Percentiles rank a stretch among this genome's conserved stretches.
Evolutionary conservation across 768 basidiomycete species (phyloP).

Genomic region (Naematelia aurantialba): DNA sequence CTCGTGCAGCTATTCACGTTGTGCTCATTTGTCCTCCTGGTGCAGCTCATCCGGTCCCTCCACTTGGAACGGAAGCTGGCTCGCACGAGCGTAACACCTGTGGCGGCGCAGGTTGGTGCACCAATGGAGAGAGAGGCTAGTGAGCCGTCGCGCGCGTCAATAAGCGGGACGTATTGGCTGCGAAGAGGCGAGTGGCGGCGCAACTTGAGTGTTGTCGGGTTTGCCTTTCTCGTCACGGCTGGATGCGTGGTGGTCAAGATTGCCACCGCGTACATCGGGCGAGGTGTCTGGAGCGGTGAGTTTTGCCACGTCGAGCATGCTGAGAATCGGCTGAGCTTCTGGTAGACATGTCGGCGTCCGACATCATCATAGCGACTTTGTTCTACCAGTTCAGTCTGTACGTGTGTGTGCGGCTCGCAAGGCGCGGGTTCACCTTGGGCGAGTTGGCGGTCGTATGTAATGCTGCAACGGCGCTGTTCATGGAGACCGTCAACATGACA

Average conservation of each 20-base stretch:
- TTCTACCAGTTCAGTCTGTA: constrained; percentile 93
- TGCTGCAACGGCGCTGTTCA: constrained; percentile 77
- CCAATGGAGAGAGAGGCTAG: constrained; percentile 31
- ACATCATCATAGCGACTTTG: constrained; percentile 65
- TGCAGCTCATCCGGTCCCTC: constrained; percentile 74
- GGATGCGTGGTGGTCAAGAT: constrained; percentile 43
- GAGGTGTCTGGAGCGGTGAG: constrained; percentile 48
- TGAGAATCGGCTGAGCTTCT: background rate
- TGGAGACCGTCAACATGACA: constrained; percentile 82
- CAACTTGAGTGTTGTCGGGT: constrained; percentile 37
- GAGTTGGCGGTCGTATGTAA: constrained; percentile 86
- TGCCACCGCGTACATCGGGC: constrained; percentile 36
- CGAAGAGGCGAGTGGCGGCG: constrained; percentile 44
- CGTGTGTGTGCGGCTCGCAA: constrained; percentile 78
- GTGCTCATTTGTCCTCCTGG: constrained; percentile 71
- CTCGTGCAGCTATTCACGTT: constrained; percentile 75
- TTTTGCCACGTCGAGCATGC: background rate
- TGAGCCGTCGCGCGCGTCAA: constrained; percentile 6
- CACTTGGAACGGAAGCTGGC: constrained; percentile 59
- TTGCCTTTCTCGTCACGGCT: constrained; percentile 46
- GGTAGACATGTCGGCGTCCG: constrained; percentile 73
- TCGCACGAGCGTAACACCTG: constrained; percentile 14
- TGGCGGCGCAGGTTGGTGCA: background rate
- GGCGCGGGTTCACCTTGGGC: constrained; percentile 91
- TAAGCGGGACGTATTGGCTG: constrained; percentile 34